These are phyloP conservation scores for Talaromyces amestolkiae DNA, from an alignment of 2,329 filamentous ascomycete genomes.

Conservation along the genomic window DNA sequence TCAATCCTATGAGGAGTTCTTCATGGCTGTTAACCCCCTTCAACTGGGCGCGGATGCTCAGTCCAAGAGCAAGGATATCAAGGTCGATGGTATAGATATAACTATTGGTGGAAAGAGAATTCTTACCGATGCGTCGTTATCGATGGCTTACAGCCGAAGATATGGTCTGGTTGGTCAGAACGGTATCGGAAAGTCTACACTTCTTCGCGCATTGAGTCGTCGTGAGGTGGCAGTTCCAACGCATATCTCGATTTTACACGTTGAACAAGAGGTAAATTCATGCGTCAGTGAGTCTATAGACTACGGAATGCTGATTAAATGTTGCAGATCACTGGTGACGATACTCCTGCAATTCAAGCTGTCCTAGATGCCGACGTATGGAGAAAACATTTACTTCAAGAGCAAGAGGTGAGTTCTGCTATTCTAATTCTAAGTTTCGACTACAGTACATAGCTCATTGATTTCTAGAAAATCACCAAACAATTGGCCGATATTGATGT, in stretches of 20 bases:
- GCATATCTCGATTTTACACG: slow-evolving; percentile 97
- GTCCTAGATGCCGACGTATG: slow-evolving; percentile 97
- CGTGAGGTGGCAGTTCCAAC: slow-evolving; percentile 93
- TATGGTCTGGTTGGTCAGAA: slow-evolving; percentile 99
- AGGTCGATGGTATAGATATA: slow-evolving; percentile 93
- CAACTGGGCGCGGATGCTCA: slow-evolving; percentile 70
- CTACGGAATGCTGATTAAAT: slow-evolving; percentile 23
- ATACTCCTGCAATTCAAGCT: slow-evolving; percentile 90
- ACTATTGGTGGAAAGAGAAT: slow-evolving; percentile 87
- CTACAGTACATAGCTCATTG: background rate
- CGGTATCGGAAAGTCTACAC: slow-evolving; percentile 97
- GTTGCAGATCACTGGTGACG: slow-evolving; percentile 79
- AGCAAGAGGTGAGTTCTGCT: slow-evolving; percentile 68
- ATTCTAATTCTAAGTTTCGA: background rate
- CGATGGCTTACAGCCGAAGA: slow-evolving; percentile 84
- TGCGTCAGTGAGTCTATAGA: slow-evolving; percentile 22
- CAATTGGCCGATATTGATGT: slow-evolving; percentile 74
- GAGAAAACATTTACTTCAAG: slow-evolving; percentile 88
- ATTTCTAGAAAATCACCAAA: slow-evolving; percentile 65
- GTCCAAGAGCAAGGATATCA: slow-evolving; percentile 97
- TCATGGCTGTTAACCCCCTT: slow-evolving; percentile 98
- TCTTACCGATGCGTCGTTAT: slow-evolving; percentile 83
- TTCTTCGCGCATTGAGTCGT: slow-evolving; percentile 84
- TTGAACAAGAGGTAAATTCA: slow-evolving; percentile 83
- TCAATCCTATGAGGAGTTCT: slow-evolving; percentile 98